Percentiles rank a stretch among this genome's conserved stretches.
These are phyloP conservation scores for Leccinum huronense DNA, from an alignment of 1,284 basidiomycete species.

Conservation along the genomic window DNA sequence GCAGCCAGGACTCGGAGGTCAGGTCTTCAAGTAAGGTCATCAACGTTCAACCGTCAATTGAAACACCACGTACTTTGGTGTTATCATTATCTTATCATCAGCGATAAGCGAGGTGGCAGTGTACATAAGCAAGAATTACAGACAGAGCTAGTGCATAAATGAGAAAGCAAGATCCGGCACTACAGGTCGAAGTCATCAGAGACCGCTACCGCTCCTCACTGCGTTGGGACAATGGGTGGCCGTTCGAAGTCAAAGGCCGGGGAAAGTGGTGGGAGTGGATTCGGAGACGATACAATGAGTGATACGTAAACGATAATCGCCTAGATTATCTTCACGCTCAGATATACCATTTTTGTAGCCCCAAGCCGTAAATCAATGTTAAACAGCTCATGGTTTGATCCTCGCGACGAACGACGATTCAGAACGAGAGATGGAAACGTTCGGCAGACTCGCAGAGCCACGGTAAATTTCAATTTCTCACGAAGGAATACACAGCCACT, in stretches of 20 bases:
- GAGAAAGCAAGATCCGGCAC: background rate
- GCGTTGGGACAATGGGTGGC: background rate
- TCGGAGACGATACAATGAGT: background rate
- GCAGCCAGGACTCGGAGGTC: background rate
- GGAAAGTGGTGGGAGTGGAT: background rate
- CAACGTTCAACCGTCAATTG: background rate
- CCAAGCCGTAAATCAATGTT: too few species aligned
- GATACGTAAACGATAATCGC: background rate
- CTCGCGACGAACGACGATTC: too few species aligned
- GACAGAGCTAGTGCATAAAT: background rate
- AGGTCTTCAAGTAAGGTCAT: background rate
- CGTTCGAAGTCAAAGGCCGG: background rate
- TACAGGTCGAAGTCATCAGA: background rate
- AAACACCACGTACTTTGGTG: background rate
- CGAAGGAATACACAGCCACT: too few species aligned
- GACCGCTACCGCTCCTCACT: too few species aligned
- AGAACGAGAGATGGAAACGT: too few species aligned
- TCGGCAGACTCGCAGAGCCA: too few species aligned
- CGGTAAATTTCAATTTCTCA: too few species aligned
- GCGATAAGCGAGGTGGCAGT: background rate
- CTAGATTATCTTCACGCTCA: background rate
- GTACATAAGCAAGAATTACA: background rate
- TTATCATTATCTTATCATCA: background rate
- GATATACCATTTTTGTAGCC: background rate
- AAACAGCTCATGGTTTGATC: too few species aligned